Percentiles rank a stretch among this genome's conserved stretches.
phyloP scores from a whole-genome alignment of 257 asterid species.

The Fraxinus excelsior region DNA sequence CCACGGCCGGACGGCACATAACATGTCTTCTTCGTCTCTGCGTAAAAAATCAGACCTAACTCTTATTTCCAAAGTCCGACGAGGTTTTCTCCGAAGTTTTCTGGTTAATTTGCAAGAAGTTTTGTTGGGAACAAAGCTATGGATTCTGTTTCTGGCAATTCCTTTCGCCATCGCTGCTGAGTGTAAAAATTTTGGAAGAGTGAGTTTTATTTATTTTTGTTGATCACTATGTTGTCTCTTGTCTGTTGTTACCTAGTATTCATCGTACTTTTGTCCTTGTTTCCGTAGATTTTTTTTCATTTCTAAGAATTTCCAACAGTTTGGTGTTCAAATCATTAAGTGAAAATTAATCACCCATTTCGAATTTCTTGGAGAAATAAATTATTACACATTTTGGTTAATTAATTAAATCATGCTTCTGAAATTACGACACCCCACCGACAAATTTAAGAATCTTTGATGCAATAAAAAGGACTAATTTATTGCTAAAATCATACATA shows the following conservation, averaged over 20 bases:
- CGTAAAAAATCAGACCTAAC: slow-evolving; percentile 76
- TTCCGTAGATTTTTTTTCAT: too few species aligned
- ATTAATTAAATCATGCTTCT: too few species aligned
- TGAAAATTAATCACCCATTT: too few species aligned
- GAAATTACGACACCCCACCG: too few species aligned
- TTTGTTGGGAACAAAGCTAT: slow-evolving; percentile 76
- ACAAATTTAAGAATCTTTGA: too few species aligned
- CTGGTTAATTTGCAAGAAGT: slow-evolving; percentile 71
- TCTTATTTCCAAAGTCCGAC: slow-evolving; percentile 48
- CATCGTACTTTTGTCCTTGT: neutral
- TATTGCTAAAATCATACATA: too few species aligned
- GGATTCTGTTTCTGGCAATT: slow-evolving; percentile 63
- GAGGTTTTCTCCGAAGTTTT: slow-evolving; percentile 34
- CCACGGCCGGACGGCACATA: slow-evolving; percentile 62
- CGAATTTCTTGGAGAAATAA: too few species aligned
- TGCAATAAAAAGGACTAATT: too few species aligned
- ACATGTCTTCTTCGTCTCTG: slow-evolving; percentile 70
- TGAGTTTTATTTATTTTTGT: slow-evolving; percentile 18
- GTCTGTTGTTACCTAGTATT: neutral
- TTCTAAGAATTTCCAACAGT: too few species aligned
- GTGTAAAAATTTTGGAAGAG: slow-evolving; percentile 47
- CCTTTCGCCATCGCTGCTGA: slow-evolving; percentile 77
- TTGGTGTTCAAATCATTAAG: too few species aligned
- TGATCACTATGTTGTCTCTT: neutral
- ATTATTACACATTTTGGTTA: too few species aligned